phyloP scores from a whole-genome alignment of 257 asterid species.

The Craterostigma plantagineum region DNA sequence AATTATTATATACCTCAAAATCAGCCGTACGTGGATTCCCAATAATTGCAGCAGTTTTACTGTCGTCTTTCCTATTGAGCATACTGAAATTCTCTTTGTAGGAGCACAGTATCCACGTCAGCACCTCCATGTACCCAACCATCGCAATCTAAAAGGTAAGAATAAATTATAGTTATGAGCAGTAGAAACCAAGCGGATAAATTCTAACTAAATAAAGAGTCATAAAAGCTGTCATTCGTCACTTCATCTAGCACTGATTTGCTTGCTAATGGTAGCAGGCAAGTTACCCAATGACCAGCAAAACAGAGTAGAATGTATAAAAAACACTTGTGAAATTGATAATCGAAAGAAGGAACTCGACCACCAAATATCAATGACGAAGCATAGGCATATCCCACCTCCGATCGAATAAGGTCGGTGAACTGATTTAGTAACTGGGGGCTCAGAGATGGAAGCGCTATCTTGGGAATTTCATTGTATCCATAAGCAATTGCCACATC shows the following conservation, averaged over 20 bases:
- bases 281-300: too few species aligned
- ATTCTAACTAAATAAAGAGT: too few species aligned
- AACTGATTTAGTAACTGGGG: constrained; percentile 56
- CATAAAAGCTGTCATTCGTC: too few species aligned
- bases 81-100: constrained; percentile 63
- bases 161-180: too few species aligned
- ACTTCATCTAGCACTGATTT: too few species aligned
- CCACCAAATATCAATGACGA: constrained; percentile 5
- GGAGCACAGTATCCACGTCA: constrained; percentile 65
- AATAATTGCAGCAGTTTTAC: constrained; percentile 47
- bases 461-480: constrained; percentile 61
- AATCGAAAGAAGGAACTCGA: too few species aligned
- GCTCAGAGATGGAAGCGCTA: constrained; percentile 56
- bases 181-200: too few species aligned
- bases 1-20: too few species aligned
- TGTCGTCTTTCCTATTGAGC: constrained; percentile 75
- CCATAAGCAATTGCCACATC: constrained; percentile 94
- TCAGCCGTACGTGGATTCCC: constrained; percentile 94
- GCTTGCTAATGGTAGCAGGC: too few species aligned
- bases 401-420: constrained; percentile 59
- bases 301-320: too few species aligned
- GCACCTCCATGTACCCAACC: constrained; percentile 74
- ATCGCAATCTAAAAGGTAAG: constrained; percentile 10
- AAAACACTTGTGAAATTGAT: too few species aligned
- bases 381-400: constrained; percentile 22